Evolutionary conservation across 1,284 basidiomycete genomes (phyloP), one percentile per base, ranked within the genome.

Genomic region (Microbotryomycetes sp.): DNA sequence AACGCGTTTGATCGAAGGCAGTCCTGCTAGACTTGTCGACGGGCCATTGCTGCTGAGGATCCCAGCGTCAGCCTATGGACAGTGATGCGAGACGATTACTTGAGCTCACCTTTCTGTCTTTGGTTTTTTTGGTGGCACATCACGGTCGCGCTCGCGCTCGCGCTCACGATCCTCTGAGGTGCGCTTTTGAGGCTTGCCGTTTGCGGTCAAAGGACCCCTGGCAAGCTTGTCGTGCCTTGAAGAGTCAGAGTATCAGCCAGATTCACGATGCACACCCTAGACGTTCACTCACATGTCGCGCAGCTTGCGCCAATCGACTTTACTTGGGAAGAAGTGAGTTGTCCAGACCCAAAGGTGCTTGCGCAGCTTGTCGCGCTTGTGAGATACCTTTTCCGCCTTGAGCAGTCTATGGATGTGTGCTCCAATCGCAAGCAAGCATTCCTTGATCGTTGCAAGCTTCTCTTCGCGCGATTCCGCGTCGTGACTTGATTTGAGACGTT

Each of bases 381-480:
- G 87, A 48, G 84, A 82, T 14, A 84, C 81, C 65, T 84, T 81
- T 77, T 94, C 93, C 60, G 82, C 78, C 56, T 83, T 82, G 25
- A 97, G 82, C 5, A 97, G 86, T 53, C 80, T 77, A 71, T 97
- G 92, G 72, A 99, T 98, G 57, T 91, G 87, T 59, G 86, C 84
- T 42, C 96, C 96, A 68, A 99, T 96, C 12, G 89, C 88, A 60
- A 89, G 87, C 30, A 98, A 82, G 47, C 93, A 97, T 72, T 97
- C 92, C 75, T 97, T 98, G 70, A 98, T 81, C 48, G 93, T 91
- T 1, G 87, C 85, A 66, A 98, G 89, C 78, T 97, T 98, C 76
- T 96, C 88, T 70, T 96, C 91, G 70, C 92, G 82, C 61, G 87
- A 86, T 80, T 97, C 86, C 67, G 91, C 86, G 65, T 93, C 92